Conservation (phyloP, 192 early-diverging fungal genomes). For the Coemansia sp. region DNA sequence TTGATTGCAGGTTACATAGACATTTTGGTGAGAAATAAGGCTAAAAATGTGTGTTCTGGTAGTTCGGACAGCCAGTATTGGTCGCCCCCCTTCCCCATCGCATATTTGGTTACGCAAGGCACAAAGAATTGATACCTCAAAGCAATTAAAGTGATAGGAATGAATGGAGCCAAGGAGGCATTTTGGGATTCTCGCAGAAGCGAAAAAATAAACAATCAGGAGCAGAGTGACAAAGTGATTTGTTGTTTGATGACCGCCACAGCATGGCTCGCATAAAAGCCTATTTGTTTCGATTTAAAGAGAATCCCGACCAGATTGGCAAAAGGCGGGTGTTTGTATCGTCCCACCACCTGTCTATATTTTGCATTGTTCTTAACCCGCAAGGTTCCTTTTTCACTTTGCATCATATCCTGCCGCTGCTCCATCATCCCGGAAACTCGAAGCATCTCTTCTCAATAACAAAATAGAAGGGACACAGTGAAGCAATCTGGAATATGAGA, state of each 20-base stretch:
- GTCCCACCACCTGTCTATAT: constrained; percentile 1
- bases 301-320: neutral
- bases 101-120: neutral
- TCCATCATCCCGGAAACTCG: constrained; percentile 7
- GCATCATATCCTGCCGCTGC: neutral
- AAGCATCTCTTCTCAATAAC: constrained; percentile 4
- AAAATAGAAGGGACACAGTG: constrained; percentile 4
- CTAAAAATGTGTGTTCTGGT: neutral
- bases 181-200: constrained; percentile 1
- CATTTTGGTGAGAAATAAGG: neutral
- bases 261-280: neutral
- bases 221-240: constrained; percentile 1
- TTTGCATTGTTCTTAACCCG: neutral
- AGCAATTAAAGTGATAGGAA: neutral
- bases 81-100: neutral
- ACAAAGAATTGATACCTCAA: neutral
- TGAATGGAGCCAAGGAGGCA: constrained; percentile 4
- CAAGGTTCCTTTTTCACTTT: constrained; percentile 3
- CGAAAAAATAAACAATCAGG: neutral
- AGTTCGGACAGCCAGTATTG: neutral
- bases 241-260: constrained; percentile 8
- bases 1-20: constrained; percentile 6
- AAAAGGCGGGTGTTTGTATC: constrained; percentile 5
- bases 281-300: constrained; percentile 1
- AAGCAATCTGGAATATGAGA: constrained; percentile 6